Conservation (phyloP, 169 alveolate genomes). For the Babesia sp. region DNA sequence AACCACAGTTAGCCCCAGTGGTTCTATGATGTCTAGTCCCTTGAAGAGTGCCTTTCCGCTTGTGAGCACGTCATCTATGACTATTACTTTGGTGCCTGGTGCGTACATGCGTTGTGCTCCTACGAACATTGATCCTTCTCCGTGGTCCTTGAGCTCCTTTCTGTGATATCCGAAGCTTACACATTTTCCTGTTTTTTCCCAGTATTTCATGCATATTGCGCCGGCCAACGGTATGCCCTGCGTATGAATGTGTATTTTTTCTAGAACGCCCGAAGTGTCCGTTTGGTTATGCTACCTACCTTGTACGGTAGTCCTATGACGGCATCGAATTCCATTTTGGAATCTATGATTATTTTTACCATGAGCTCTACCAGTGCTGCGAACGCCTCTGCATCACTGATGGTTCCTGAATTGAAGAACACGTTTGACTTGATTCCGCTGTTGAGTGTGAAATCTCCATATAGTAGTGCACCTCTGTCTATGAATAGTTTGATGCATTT, state of each 20-base stretch:
- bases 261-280: too few species aligned
- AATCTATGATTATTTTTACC: constrained; percentile 25
- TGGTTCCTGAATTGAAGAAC: constrained; percentile 61
- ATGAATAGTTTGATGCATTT: constrained; percentile 25
- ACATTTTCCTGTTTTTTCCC: constrained; percentile 51
- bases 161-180: constrained; percentile 62
- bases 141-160: constrained; percentile 65
- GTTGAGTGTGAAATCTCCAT: constrained; percentile 50
- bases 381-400: constrained; percentile 58
- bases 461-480: constrained; percentile 21
- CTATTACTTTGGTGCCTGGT: constrained; percentile 45
- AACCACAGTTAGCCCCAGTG: constrained; percentile 42
- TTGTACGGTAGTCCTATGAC: constrained; percentile 62
- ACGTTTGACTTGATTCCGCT: constrained; percentile 45
- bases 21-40: constrained; percentile 30
- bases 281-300: constrained; percentile 39
- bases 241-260: neutral
- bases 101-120: constrained; percentile 32
- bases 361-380: constrained; percentile 36
- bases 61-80: constrained; percentile 59
- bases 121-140: constrained; percentile 56
- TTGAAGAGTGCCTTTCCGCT: constrained; percentile 51
- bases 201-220: constrained; percentile 49
- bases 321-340: constrained; percentile 54
- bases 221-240: constrained; percentile 63